Conservation (phyloP, 2,329 filamentous ascomycete genomes). For the Colletotrichum orchidophilum region DNA sequence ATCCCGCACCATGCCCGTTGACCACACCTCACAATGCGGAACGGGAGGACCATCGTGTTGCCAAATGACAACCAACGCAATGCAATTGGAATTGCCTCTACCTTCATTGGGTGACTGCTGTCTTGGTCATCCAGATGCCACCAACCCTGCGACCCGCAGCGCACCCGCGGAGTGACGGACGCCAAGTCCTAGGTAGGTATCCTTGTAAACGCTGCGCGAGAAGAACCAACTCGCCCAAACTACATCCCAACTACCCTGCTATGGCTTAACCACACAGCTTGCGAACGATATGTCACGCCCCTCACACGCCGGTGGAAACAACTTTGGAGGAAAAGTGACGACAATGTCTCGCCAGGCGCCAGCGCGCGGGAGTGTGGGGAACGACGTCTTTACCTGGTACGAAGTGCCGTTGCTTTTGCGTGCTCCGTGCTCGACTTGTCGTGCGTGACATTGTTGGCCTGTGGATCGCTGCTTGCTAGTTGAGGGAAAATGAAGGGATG, state of each 20-base stretch:
- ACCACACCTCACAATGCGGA: neutral
- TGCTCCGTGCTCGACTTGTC: neutral
- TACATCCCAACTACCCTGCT: neutral
- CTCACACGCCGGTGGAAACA: constrained; percentile 6
- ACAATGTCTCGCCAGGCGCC: constrained; percentile 17
- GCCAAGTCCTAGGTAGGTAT: neutral
- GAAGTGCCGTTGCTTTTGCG: constrained; percentile 15
- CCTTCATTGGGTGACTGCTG: constrained; percentile 8
- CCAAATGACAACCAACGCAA: constrained; percentile 1
- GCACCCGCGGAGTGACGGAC: neutral
- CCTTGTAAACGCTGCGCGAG: neutral
- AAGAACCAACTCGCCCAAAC: neutral
- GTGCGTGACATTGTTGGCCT: neutral
- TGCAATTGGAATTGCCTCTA: constrained; percentile 18
- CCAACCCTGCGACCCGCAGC: neutral
- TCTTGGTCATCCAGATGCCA: neutral
- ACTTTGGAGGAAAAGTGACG: constrained; percentile 21
- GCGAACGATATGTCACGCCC: neutral
- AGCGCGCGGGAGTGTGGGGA: constrained; percentile 3
- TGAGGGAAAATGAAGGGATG: neutral
- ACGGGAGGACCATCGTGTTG: neutral
- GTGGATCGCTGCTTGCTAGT: neutral
- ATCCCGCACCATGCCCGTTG: neutral
- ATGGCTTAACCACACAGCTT: constrained; percentile 1
- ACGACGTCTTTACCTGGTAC: neutral